phyloP scores from a whole-genome alignment of 257 asterid genomes.

The Penstemon newberryi region DNA sequence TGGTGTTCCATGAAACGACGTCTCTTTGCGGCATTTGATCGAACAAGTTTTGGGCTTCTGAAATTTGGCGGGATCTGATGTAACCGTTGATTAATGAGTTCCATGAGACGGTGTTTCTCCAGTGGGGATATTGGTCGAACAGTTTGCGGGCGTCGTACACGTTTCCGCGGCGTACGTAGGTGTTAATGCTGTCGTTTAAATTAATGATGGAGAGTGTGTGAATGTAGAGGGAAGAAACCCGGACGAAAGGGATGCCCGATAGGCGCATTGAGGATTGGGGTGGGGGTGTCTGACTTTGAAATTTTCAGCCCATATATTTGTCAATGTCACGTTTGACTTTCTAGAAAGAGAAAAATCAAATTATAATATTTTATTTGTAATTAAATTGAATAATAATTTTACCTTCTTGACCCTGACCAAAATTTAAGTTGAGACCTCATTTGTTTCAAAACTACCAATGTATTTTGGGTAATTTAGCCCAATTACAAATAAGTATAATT shows the following conservation, averaged over 20 bases:
- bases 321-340: too few relatives aligned
- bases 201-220: slow-evolving; percentile 30
- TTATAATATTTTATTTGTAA: too few relatives aligned
- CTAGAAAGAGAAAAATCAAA: too few relatives aligned
- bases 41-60: slow-evolving; percentile 59
- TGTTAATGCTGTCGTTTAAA: slow-evolving; percentile 46
- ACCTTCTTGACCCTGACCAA: too few relatives aligned
- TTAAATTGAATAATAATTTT: too few relatives aligned
- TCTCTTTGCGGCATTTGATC: slow-evolving; percentile 70
- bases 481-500: too few relatives aligned
- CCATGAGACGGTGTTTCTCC: slow-evolving; percentile 71
- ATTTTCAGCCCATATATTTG: not conserved
- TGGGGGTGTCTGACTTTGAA: not conserved
- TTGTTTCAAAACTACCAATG: too few relatives aligned
- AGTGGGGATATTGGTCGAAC: slow-evolving; percentile 52
- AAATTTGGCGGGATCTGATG: slow-evolving; percentile 36
- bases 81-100: slow-evolving; percentile 62
- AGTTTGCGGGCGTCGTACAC: slow-evolving; percentile 48
- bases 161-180: slow-evolving; percentile 41
- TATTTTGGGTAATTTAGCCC: too few relatives aligned
- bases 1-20: slow-evolving; percentile 71
- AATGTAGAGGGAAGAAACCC: slow-evolving; percentile 32
- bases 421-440: too few relatives aligned
- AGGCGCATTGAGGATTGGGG: slow-evolving; percentile 29
- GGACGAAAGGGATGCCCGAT: slow-evolving; percentile 22